phyloP scores from a whole-genome alignment of 1,284 basidiomycete species.

The Naganishia cerealis region DNA sequence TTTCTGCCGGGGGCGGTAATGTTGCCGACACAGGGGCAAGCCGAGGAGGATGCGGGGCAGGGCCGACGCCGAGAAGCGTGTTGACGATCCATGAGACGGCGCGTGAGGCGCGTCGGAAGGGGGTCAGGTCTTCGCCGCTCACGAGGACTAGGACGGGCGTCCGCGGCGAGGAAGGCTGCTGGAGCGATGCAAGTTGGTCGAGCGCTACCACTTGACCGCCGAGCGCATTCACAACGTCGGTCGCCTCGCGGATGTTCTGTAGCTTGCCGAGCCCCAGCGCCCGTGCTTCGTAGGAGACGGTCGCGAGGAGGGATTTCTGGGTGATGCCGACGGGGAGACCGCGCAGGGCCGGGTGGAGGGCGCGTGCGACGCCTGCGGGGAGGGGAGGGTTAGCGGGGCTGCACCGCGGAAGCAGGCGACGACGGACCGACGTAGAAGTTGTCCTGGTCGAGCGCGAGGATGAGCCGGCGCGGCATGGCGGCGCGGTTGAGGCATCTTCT shows the following conservation, averaged over 20 bases:
- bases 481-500: neutral
- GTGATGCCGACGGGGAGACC: conserved; percentile 52
- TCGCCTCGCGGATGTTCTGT: conserved; percentile 45
- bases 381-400: too few species aligned
- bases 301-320: conserved; percentile 54
- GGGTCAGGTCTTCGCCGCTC: conserved; percentile 51
- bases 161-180: neutral
- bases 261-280: conserved; percentile 49
- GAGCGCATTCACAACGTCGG: conserved; percentile 35
- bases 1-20: too few species aligned
- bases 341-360: conserved; percentile 46
- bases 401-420: too few species aligned
- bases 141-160: conserved; percentile 47
- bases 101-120: conserved; percentile 45
- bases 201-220: conserved; percentile 26
- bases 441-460: conserved; percentile 44
- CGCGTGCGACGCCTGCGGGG: conserved; percentile 45
- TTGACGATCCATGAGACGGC: conserved; percentile 46
- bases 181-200: neutral
- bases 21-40: too few species aligned
- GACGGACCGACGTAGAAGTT: conserved; percentile 35
- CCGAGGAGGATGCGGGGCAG: too few species aligned
- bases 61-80: conserved; percentile 37
- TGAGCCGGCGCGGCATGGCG: conserved; percentile 29
- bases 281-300: conserved; percentile 52